Base-by-base conservation (phyloP, 1,284 basidiomycete species). In the Trichosporon ovoides region DNA sequence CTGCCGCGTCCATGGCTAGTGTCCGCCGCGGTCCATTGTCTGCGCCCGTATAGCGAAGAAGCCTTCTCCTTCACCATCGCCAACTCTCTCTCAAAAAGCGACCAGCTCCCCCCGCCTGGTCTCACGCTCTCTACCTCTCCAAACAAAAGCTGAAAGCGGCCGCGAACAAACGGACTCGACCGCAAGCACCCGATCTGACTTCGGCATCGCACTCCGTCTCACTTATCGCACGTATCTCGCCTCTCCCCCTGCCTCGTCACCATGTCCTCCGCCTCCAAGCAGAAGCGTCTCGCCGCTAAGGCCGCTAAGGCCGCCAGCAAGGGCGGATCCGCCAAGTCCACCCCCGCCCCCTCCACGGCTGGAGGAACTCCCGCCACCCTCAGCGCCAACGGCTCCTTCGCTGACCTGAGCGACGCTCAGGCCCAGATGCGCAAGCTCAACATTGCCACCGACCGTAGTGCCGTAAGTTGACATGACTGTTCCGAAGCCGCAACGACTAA, bases 271-370 rank as follows among this genome's bases (percentile, higher is more conserved):
- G 75, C 77, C 51, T 75, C 73, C 57, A 79, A 79, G 67, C 71
- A 81, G 88, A 81, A 92, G 76, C 84, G 91, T 54, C 83, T 93
- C 57, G 89, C 88, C 62, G 89, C 91, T 77, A 93, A 94, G 79
- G 90, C 88, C 43, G 91, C 91, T 61, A 92, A 91, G 77, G 80
- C 77, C 55, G 80, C 85, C 35, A 81, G 80, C 36, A 72, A 66
- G 57, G 51, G 57, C 7, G 52, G 52, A 36, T 58, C 59, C 19
- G 18, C 51, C 49, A 61, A 55, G 36, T 52, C 67, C 34, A 86
- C 87, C 5, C 85, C 87, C 7, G 77, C 83, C 2, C 85, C 84
- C 55, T 87, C 87, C 3, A 76, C 82, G 2, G 76, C 79, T 31
- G 72, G 71, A 31, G 85, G 83, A 71, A 95, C 92, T 3, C 91